A percentile compares a stretch with the other conserved stretches of the same genome.
Evolutionary conservation across 2,329 filamentous ascomycete genomes (phyloP).

Genomic region (Colletotrichum navitas): DNA sequence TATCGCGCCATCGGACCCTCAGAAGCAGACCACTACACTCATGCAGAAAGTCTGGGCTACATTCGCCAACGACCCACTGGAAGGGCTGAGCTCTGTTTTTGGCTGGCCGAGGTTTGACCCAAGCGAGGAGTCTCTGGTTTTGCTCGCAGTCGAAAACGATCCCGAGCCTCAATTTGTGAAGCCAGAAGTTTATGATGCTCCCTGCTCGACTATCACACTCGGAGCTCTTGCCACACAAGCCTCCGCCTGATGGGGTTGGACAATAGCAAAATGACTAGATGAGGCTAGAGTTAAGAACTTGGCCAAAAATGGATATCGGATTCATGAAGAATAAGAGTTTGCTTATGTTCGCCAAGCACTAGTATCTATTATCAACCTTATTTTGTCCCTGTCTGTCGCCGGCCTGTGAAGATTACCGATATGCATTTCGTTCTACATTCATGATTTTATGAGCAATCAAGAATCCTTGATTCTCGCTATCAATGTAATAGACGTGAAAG

Average conservation of each 20-base stretch:
- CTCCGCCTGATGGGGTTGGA: neutral
- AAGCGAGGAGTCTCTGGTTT: conserved; percentile 45
- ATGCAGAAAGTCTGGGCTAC: conserved; percentile 58
- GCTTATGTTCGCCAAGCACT: neutral
- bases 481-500: conserved; percentile 47
- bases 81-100: conserved; percentile 50
- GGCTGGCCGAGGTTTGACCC: conserved; percentile 54
- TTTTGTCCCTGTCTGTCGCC: neutral
- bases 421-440: neutral
- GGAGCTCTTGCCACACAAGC: conserved; percentile 43
- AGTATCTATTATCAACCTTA: neutral
- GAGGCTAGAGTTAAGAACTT: too few relatives aligned
- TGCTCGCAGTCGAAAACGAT: conserved; percentile 47
- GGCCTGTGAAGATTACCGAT: neutral
- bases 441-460: too few relatives aligned
- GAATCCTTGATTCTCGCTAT: rapidly evolving
- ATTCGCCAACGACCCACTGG: conserved; percentile 54
- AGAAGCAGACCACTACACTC: conserved; percentile 50
- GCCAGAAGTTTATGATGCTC: conserved; percentile 46
- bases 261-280: rapidly evolving
- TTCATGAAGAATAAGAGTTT: neutral
- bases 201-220: conserved; percentile 45
- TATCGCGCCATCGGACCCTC: conserved; percentile 48
- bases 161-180: conserved; percentile 45
- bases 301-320: neutral